Evolutionary conservation across 352 stramenopile species (phyloP).

Genomic region (Thraustotheca clavata): DNA sequence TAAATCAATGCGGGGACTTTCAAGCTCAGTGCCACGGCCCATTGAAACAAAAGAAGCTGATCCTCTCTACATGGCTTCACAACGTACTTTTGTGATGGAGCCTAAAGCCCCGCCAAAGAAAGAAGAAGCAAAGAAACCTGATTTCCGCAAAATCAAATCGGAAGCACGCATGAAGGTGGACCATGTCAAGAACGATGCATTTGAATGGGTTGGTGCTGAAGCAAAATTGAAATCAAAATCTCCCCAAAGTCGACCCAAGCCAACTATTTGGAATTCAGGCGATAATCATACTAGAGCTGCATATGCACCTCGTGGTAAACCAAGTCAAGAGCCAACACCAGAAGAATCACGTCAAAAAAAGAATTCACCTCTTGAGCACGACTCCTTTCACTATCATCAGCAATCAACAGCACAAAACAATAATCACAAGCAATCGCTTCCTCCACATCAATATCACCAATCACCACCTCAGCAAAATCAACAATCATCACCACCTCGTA

Average conservation of each 20-base stretch:
- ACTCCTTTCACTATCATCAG: too few species aligned
- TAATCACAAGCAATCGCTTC: not conserved
- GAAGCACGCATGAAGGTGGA: constrained; percentile 1
- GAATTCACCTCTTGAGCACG: too few species aligned
- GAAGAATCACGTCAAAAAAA: too few species aligned
- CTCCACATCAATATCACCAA: not conserved
- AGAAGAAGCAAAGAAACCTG: not conserved
- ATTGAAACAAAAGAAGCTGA: constrained; percentile 1
- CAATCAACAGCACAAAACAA: not conserved
- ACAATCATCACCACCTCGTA: not conserved
- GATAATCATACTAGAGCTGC: too few species aligned
- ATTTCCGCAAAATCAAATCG: constrained; percentile 5
- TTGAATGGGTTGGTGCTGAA: too few species aligned
- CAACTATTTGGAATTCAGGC: too few species aligned
- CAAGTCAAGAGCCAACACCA: not conserved
- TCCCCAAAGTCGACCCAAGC: not conserved
- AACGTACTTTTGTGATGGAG: not conserved
- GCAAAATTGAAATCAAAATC: not conserved
- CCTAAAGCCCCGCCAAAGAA: not conserved
- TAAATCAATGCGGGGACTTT: not conserved
- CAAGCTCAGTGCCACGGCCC: not conserved
- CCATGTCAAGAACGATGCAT: constrained; percentile 4
- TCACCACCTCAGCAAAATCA: not conserved
- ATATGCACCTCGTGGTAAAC: not conserved
- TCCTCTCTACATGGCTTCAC: not conserved